Conservation (phyloP, 108 stramenopile species). For the Schizochytrium sp. region DNA sequence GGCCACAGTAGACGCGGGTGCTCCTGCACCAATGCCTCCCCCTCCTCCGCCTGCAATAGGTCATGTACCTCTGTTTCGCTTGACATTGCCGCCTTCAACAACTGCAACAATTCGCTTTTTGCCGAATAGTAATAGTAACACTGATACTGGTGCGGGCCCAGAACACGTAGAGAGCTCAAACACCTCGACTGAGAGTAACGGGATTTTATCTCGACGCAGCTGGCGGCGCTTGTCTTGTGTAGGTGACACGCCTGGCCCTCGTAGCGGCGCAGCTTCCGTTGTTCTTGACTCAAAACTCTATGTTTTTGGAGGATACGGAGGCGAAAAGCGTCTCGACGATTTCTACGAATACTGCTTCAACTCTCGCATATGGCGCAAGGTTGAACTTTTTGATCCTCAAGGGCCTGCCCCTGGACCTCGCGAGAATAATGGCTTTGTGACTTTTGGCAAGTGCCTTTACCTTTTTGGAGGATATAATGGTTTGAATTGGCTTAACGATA, state of each 20-base stretch:
- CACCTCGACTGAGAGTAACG: background rate
- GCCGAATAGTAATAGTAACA: background rate
- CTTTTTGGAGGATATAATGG: conserved; percentile 92
- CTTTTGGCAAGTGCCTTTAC: conserved; percentile 72
- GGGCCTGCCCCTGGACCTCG: background rate
- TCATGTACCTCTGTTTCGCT: too few species aligned
- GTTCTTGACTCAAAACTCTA: conserved; percentile 68
- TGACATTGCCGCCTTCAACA: background rate
- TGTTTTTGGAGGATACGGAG: conserved; percentile 72
- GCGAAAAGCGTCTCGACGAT: conserved; percentile 70
- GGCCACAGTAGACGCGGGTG: background rate
- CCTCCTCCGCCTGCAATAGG: background rate
- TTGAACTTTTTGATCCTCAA: background rate
- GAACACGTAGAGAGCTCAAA: background rate
- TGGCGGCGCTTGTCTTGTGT: background rate
- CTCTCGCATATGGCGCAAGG: conserved; percentile 33
- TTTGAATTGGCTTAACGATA: conserved; percentile 86
- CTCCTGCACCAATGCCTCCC: background rate
- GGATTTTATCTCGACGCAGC: background rate
- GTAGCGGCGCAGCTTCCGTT: conserved; percentile 70
- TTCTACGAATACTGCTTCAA: conserved; percentile 68
- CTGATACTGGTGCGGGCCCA: conserved; percentile 1
- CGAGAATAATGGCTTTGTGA: background rate
- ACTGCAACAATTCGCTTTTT: background rate
- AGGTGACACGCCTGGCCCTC: conserved; percentile 65